A percentile compares a stretch with the other conserved stretches of the same genome.
phyloP scores from a whole-genome alignment of 1,139 yeast species.

The Yamadazyma friedrichii region DNA sequence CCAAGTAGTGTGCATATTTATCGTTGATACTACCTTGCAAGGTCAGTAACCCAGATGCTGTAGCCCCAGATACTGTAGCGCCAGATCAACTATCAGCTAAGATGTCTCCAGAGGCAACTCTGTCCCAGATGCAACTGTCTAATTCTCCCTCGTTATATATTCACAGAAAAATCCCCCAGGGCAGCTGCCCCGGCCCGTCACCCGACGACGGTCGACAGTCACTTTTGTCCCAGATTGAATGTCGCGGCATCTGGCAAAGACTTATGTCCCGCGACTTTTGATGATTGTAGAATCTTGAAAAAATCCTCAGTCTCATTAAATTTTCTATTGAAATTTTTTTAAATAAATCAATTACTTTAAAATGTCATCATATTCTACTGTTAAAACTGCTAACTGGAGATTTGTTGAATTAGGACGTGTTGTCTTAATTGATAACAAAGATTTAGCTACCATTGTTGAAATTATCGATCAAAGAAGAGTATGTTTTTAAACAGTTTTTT shows the following conservation, averaged over 20 bases:
- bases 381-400: constrained; percentile 98
- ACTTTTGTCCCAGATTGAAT: neutral
- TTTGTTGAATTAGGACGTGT: constrained; percentile 99
- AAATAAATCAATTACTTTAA: constrained; percentile 9
- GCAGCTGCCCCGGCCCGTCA: constrained; percentile 5
- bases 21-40: too few species aligned
- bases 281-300: constrained; percentile 1
- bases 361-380: constrained; percentile 56
- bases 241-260: neutral
- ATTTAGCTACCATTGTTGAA: constrained; percentile 92
- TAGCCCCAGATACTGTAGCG: too few species aligned
- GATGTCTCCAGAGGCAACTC: too few species aligned
- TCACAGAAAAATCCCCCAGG: too few species aligned
- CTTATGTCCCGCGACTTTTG: constrained; percentile 3
- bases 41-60: too few species aligned
- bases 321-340: constrained; percentile 15
- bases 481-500: constrained; percentile 36
- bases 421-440: constrained; percentile 84
- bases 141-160: too few species aligned
- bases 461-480: constrained; percentile 99
- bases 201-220: neutral
- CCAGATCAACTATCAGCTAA: too few species aligned
- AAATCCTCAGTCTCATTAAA: constrained; percentile 5
- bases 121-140: too few species aligned
- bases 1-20: constrained; percentile 1